phyloP scores from a whole-genome alignment of 1,139 yeast genomes.

The Yamadazyma atmosphaerica region DNA sequence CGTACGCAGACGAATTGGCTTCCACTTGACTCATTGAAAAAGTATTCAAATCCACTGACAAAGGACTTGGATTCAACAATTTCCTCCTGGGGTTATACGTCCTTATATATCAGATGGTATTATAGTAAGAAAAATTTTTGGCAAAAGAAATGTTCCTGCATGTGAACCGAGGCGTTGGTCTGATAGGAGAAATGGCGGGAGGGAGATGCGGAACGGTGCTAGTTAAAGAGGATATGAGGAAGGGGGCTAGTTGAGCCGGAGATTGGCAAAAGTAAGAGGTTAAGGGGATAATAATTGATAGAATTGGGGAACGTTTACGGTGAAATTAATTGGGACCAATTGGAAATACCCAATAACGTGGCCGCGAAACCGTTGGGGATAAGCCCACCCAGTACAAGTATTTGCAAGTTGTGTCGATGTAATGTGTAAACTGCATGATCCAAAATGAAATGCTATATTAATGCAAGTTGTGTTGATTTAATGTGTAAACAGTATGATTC shows the following conservation, averaged over 20 bases:
- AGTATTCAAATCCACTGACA: too few relatives aligned
- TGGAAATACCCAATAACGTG: neutral
- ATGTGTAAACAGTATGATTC: too few relatives aligned
- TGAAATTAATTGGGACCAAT: too few relatives aligned
- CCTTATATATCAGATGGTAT: too few relatives aligned
- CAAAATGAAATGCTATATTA: too few relatives aligned
- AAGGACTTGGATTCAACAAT: too few relatives aligned
- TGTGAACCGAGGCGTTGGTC: neutral
- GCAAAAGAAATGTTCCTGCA: neutral
- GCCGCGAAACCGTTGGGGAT: slow-evolving; percentile 1
- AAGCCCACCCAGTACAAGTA: neutral
- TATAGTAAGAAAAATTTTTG: slow-evolving; percentile 2
- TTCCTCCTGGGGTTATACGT: too few relatives aligned
- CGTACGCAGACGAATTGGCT: slow-evolving; percentile 5
- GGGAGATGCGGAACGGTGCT: neutral
- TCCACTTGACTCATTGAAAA: slow-evolving; percentile 7
- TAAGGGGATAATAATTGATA: too few relatives aligned
- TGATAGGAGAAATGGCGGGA: neutral
- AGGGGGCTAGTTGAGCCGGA: neutral
- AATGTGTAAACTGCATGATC: too few relatives aligned
- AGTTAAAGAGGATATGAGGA: neutral
- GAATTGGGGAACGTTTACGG: too few relatives aligned
- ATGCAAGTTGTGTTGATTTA: too few relatives aligned
- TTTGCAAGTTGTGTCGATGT: neutral
- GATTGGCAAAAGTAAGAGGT: neutral